Percentiles rank a stretch among this genome's conserved stretches.
phyloP scores from a whole-genome alignment of 2,329 filamentous ascomycete genomes.

The Cercospora brassicicola region DNA sequence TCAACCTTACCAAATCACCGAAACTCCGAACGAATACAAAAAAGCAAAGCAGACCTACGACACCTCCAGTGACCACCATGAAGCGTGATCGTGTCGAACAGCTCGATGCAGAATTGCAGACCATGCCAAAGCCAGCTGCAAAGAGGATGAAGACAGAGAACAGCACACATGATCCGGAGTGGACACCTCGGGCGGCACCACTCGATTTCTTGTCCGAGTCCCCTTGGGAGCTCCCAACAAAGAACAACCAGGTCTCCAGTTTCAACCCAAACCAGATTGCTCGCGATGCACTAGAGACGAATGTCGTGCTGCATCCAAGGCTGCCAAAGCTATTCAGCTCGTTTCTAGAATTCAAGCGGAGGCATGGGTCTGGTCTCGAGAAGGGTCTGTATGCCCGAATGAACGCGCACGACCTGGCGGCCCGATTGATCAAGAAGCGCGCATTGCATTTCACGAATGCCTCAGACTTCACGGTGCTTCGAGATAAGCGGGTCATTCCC shows the following conservation, averaged over 20 bases:
- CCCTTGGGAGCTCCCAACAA: neutral
- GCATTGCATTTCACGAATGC: neutral
- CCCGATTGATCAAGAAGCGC: neutral
- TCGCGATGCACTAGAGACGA: neutral
- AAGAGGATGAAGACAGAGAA: neutral
- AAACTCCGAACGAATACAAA: neutral
- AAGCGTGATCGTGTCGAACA: neutral
- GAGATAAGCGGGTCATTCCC: neutral
- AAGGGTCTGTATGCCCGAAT: neutral
- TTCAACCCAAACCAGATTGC: neutral
- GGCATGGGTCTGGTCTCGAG: neutral
- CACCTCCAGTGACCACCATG: neutral
- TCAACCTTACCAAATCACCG: neutral
- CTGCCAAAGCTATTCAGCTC: neutral
- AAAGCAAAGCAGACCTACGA: neutral
- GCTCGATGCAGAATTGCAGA: neutral
- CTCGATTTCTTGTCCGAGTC: neutral
- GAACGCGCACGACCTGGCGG: neutral
- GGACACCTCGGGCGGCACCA: neutral
- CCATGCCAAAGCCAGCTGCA: neutral
- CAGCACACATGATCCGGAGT: neutral
- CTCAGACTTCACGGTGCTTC: neutral
- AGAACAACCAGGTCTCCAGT: neutral
- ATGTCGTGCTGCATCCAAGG: neutral
- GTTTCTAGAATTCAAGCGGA: neutral